These are phyloP conservation scores for Lactarius trivialis DNA, from an alignment of 768 basidiomycete species.

Conservation along the genomic window DNA sequence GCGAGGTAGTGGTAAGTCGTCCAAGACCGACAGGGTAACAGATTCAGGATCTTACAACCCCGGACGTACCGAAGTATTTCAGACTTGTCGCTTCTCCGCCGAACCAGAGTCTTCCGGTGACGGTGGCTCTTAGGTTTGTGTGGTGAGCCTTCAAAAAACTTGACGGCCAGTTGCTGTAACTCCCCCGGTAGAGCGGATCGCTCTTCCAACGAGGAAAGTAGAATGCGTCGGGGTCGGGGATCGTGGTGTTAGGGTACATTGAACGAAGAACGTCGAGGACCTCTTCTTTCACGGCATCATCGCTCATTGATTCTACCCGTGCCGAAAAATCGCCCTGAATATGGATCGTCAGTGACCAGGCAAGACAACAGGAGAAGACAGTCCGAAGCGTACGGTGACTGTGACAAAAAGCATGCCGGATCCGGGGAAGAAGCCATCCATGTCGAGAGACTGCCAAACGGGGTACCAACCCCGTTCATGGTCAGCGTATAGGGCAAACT, in stretches of 20 bases:
- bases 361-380: background rate
- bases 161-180: slow-evolving; percentile 67
- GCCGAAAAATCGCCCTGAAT: slow-evolving; percentile 54
- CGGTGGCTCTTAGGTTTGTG: slow-evolving; percentile 50
- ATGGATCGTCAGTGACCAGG: background rate
- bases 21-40: background rate
- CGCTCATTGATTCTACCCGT: slow-evolving; percentile 49
- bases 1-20: slow-evolving; percentile 2
- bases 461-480: slow-evolving; percentile 54
- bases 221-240: slow-evolving; percentile 54
- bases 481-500: slow-evolving; percentile 56
- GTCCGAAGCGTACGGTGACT: slow-evolving; percentile 34
- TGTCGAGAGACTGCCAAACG: slow-evolving; percentile 62
- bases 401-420: slow-evolving; percentile 52
- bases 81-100: slow-evolving; percentile 56
- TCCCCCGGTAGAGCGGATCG: slow-evolving; percentile 49
- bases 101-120: slow-evolving; percentile 48
- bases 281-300: slow-evolving; percentile 43
- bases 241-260: slow-evolving; percentile 51
- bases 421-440: slow-evolving; percentile 50
- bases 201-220: slow-evolving; percentile 48
- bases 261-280: slow-evolving; percentile 48
- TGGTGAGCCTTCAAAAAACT: slow-evolving; percentile 48
- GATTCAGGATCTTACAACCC: background rate
- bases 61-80: slow-evolving; percentile 48